These are phyloP conservation scores for Lichtheimia hyalospora DNA, from an alignment of 371 early-diverging fungal genomes.

Conservation along the genomic window DNA sequence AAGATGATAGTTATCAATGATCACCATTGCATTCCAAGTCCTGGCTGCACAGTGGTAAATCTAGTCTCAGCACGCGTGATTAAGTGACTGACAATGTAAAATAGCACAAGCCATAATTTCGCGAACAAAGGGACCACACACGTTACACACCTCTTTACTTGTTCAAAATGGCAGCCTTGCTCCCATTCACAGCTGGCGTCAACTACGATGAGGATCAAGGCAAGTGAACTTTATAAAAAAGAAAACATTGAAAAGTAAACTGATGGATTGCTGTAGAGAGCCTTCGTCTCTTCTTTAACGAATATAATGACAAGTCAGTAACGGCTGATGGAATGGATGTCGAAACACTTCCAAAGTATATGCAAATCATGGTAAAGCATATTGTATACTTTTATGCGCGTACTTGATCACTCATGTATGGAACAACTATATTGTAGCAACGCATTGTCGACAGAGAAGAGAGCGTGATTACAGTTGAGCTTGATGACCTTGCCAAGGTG, in stretches of 20 bases:
- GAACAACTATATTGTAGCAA: slow-evolving; percentile 54
- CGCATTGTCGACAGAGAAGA: slow-evolving; percentile 58
- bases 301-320: slow-evolving; percentile 22
- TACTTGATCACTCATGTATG: background rate
- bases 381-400: background rate
- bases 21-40: no score
- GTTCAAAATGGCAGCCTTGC: slow-evolving; percentile 34
- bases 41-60: no score
- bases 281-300: slow-evolving; percentile 25
- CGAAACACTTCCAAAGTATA: slow-evolving; percentile 26
- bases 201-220: slow-evolving; percentile 42
- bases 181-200: slow-evolving; percentile 29
- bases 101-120: no score
- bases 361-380: slow-evolving; percentile 29
- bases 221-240: slow-evolving; percentile 1
- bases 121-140: no score
- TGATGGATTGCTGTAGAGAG: slow-evolving; percentile 15
- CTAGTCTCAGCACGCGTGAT: no score
- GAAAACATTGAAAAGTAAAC: no score
- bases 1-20: no score
- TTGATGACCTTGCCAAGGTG: slow-evolving; percentile 62
- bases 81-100: no score
- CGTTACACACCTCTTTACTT: no score
- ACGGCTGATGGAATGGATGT: slow-evolving; percentile 28
- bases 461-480: slow-evolving; percentile 54